Evolutionary conservation across 768 basidiomycete species (phyloP).

Genomic region (Panus rudis): DNA sequence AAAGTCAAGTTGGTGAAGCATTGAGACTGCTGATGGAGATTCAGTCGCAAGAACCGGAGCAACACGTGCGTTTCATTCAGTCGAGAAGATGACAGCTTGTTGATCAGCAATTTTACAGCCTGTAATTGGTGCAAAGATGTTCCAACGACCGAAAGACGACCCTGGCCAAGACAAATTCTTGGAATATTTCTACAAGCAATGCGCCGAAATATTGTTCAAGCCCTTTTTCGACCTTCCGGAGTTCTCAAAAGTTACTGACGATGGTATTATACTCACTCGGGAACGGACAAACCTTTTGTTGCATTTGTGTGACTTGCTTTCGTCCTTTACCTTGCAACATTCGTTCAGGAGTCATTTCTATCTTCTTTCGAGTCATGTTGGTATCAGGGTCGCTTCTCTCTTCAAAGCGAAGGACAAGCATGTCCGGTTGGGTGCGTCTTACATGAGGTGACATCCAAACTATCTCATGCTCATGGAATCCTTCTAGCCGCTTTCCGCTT

Average conservation of each 20-base stretch:
- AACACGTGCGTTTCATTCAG: constrained; percentile 4
- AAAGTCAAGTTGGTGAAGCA: constrained; percentile 87
- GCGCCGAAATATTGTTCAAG: constrained; percentile 69
- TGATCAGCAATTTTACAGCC: constrained; percentile 13
- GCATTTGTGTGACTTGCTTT: constrained; percentile 86
- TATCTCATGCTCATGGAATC: constrained; percentile 10
- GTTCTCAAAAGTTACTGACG: constrained; percentile 45
- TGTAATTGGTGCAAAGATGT: constrained; percentile 34
- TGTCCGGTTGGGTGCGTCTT: constrained; percentile 73
- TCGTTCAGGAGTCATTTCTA: constrained; percentile 89
- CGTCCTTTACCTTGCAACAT: constrained; percentile 85
- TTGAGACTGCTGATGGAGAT: constrained; percentile 79
- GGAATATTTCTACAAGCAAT: constrained; percentile 89
- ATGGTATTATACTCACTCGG: constrained; percentile 50
- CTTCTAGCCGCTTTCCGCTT: constrained; percentile 81
- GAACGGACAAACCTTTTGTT: constrained; percentile 80
- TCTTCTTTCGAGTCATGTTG: constrained; percentile 73
- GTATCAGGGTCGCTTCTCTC: constrained; percentile 66
- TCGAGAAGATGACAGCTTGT: not conserved
- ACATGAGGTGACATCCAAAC: not conserved
- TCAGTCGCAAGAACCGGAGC: constrained; percentile 28
- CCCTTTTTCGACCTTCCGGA: constrained; percentile 74
- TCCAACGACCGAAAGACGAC: constrained; percentile 68
- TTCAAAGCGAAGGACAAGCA: constrained; percentile 86
- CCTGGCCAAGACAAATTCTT: constrained; percentile 84